Evolutionary conservation across 371 early-diverging fungal genomes (phyloP), one percentile per base, ranked within the genome.

Genomic region (Haplosporangium sp.): DNA sequence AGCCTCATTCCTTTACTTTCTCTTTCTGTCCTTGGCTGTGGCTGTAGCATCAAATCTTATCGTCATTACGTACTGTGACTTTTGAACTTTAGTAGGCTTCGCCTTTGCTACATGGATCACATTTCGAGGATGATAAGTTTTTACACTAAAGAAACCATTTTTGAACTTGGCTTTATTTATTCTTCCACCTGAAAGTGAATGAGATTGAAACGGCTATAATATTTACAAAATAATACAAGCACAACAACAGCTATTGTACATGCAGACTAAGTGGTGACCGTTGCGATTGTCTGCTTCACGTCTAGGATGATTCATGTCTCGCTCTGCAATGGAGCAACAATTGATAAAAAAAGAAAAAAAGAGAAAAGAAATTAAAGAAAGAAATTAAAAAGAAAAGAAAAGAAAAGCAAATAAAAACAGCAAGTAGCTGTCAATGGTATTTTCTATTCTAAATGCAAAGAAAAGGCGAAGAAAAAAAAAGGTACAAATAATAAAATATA

Each of bases 161-260:
- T 27, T 27, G 27, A 27, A 27, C 27, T 27, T 58, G 35, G 35
- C 15, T 58, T 58, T 58, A 38, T 58, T 39, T 27, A 27, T 38
- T 58, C 35, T 58, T 58, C 39, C 58, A 58, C 2, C 39, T 35
- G 58, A 58, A 58, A 38, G 58, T 15, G 58, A 38, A 20, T 35
- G 27, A 37, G 37, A 38, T 38, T 15, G 37, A 11, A 39, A 17
- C 44, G 61, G 61, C 61, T 61, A 27, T 27, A 61, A 61, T 61
- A 61, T 61, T 42, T 61, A 61, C 61, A 61, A 61, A 61, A 45
- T 42, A 61, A 10, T 61, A 61, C 61, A 61, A 19, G 45, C 39
- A 61, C 61, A 61, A 61, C 61, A 61, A 61, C 17, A 61, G 44
- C 40, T 20, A 42, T 57, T 57, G 66, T 66, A 44, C 59, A 56